These are phyloP conservation scores for Epichloe typhina DNA, from an alignment of 2,329 filamentous ascomycete species.

Conservation along the genomic window DNA sequence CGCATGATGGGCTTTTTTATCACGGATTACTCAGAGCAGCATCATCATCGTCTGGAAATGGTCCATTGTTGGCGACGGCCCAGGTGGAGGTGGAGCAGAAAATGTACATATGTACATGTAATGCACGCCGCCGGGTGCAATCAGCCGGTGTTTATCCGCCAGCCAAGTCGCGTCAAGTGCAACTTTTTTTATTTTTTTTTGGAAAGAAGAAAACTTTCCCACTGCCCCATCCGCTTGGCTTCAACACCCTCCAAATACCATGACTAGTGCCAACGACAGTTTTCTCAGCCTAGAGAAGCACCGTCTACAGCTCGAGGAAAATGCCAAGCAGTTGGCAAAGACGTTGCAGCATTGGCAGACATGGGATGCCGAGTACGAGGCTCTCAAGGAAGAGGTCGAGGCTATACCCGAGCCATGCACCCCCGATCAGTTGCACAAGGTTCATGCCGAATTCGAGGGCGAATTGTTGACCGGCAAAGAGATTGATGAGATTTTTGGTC, in stretches of 20 bases:
- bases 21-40: neutral
- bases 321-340: conserved; percentile 54
- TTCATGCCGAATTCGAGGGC: conserved; percentile 47
- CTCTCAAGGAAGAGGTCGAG: conserved; percentile 69
- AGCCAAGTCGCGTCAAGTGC: neutral
- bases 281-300: conserved; percentile 63
- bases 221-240: neutral
- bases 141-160: conserved; percentile 17
- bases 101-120: too few relatives aligned
- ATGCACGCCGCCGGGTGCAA: neutral
- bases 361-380: conserved; percentile 86
- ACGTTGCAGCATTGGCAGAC: conserved; percentile 78
- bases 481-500: conserved; percentile 33
- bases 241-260: conserved; percentile 10
- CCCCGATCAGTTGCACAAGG: conserved; percentile 39
- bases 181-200: neutral
- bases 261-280: conserved; percentile 32
- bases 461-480: conserved; percentile 48
- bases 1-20: neutral
- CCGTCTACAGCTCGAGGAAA: conserved; percentile 60
- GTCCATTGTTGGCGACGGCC: too few relatives aligned
- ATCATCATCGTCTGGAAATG: too few relatives aligned
- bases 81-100: too few relatives aligned
- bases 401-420: conserved; percentile 32
- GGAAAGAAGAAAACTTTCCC: neutral